A percentile compares a stretch with the other conserved stretches of the same genome.
Conservation (phyloP, 768 basidiomycete genomes). For the Amanita fuliginea region DNA sequence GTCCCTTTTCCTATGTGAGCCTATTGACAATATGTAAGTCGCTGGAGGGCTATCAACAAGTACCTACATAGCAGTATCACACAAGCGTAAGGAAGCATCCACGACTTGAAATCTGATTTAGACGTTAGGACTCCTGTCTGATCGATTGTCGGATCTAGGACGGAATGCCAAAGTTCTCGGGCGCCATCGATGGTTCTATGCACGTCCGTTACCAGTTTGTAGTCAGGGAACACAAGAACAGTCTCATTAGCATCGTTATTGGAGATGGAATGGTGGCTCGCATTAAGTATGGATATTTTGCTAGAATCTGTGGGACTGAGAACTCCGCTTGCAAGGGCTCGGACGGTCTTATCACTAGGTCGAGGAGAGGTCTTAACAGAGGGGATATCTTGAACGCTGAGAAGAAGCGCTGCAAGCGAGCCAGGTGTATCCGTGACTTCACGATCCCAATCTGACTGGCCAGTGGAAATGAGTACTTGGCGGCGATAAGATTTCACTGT, state of each 20-base stretch:
- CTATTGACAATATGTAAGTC: constrained; percentile 27
- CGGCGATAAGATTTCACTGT: constrained; percentile 76
- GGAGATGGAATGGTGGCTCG: constrained; percentile 68
- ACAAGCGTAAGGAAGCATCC: constrained; percentile 82
- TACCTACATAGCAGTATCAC: constrained; percentile 80
- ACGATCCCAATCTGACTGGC: constrained; percentile 78
- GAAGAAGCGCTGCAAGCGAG: constrained; percentile 58
- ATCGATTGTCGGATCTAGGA: constrained; percentile 48
- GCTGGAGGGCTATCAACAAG: constrained; percentile 2
- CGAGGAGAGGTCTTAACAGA: constrained; percentile 14
- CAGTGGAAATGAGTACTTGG: constrained; percentile 87
- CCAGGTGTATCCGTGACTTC: constrained; percentile 64
- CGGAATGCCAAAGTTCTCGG: constrained; percentile 50
- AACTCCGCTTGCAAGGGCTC: constrained; percentile 33
- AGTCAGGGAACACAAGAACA: constrained; percentile 89
- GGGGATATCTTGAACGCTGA: constrained; percentile 21
- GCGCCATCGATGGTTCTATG: constrained; percentile 56
- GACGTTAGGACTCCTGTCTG: constrained; percentile 32
- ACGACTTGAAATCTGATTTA: constrained; percentile 47
- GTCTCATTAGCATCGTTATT: constrained; percentile 56
- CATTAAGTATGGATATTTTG: constrained; percentile 68
- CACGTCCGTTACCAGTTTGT: constrained; percentile 70
- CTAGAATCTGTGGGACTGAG: constrained; percentile 45
- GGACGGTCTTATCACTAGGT: constrained; percentile 17
- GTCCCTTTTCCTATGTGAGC: constrained; percentile 89